Evolutionary conservation across 805 yeast species (phyloP).

Genomic region (Wickerhamiella galacta): DNA sequence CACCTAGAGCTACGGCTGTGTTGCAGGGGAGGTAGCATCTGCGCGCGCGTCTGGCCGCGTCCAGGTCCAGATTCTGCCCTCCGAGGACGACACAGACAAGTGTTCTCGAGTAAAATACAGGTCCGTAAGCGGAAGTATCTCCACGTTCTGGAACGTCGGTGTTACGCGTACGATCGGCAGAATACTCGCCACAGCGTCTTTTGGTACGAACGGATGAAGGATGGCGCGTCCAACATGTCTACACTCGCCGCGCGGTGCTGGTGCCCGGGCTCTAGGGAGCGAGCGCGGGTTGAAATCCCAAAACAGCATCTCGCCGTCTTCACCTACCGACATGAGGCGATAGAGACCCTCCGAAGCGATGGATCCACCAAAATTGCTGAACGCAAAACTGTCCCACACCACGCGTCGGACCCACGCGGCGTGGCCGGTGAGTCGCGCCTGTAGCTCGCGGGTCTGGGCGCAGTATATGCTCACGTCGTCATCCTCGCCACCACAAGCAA

Average conservation of each 20-base stretch:
- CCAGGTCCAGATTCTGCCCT: conserved; percentile 23
- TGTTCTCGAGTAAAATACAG: conserved; percentile 13
- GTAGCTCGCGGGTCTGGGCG: conserved; percentile 16
- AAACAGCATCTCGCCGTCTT: conserved; percentile 34
- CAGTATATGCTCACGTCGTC: conserved; percentile 33
- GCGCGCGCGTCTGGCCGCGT: conserved; percentile 12
- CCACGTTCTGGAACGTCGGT: conserved; percentile 15
- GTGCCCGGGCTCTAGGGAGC: conserved; percentile 16
- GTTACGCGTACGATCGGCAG: conserved; percentile 16
- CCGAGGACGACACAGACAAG: conserved; percentile 17
- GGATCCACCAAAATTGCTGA: conserved; percentile 11
- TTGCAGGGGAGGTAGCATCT: no score
- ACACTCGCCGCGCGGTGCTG: conserved; percentile 1
- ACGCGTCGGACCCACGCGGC: conserved; percentile 35
- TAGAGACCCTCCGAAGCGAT: no score
- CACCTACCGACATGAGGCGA: conserved; percentile 37
- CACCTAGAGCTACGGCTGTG: no score
- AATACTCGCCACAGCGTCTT: conserved; percentile 13
- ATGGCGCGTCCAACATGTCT: conserved; percentile 1
- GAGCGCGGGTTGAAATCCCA: conserved; percentile 39
- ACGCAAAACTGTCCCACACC: conserved; percentile 27
- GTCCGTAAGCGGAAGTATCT: conserved; percentile 17
- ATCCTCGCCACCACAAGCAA: conserved; percentile 38
- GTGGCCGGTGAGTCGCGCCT: conserved; percentile 33
- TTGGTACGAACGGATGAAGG: conserved; percentile 17